phyloP scores from a whole-genome alignment of 2,329 filamentous ascomycete species.

The Rhytidhysteron rufulum region DNA sequence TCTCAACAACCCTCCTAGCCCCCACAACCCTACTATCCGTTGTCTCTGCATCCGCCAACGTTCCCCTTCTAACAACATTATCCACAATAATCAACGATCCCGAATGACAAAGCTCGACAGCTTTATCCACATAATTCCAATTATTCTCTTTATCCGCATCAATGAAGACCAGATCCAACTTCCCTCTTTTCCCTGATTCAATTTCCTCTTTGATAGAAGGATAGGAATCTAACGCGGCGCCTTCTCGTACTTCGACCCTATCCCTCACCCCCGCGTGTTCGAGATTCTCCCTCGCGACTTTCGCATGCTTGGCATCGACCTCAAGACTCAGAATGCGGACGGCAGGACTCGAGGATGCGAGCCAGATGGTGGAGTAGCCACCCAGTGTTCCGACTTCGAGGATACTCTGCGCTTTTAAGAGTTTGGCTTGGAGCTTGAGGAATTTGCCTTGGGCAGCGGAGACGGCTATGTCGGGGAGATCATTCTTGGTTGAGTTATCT shows the following conservation, averaged over 20 bases:
- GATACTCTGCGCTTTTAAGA: slow-evolving; percentile 22
- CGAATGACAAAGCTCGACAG: slow-evolving; percentile 38
- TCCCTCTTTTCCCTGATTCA: slow-evolving; percentile 30
- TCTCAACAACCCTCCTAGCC: slow-evolving; percentile 40
- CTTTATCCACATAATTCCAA: slow-evolving; percentile 47
- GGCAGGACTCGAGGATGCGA: slow-evolving; percentile 39
- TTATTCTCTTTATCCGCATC: slow-evolving; percentile 52
- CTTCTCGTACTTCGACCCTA: slow-evolving; percentile 44
- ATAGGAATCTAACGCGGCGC: slow-evolving; percentile 43
- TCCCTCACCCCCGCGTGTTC: slow-evolving; percentile 37
- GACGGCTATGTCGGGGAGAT: slow-evolving; percentile 33
- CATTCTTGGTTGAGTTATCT: slow-evolving; percentile 14
- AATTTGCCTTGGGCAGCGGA: slow-evolving; percentile 31
- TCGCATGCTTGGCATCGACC: slow-evolving; percentile 42
- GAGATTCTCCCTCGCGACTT: slow-evolving; percentile 47
- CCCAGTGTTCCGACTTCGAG: slow-evolving; percentile 57
- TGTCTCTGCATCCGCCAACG: slow-evolving; percentile 28
- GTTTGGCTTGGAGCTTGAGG: slow-evolving; percentile 28
- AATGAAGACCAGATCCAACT: slow-evolving; percentile 52
- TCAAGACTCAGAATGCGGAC: slow-evolving; percentile 51
- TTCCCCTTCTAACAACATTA: slow-evolving; percentile 46
- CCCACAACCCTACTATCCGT: slow-evolving; percentile 24
- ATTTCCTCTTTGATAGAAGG: slow-evolving; percentile 41
- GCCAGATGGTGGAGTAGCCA: slow-evolving; percentile 53
- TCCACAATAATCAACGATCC: slow-evolving; percentile 48